phyloP scores from a whole-genome alignment of 345 rosid genomes.

The Cardamine occulta region DNA sequence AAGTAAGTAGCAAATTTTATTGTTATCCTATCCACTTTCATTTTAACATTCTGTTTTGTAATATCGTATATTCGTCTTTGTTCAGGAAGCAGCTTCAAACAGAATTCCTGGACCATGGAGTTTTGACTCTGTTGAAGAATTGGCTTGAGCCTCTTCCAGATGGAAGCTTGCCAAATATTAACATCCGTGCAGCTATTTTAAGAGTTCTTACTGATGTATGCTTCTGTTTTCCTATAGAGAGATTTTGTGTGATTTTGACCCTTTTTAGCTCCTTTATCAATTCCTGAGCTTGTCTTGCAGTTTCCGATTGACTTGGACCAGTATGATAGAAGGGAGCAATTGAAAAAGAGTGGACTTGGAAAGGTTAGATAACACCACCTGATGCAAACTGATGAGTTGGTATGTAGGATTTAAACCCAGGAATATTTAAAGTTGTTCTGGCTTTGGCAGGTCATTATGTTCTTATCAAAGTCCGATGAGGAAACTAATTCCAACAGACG shows the following conservation, averaged over 20 bases:
- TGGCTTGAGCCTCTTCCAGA: constrained; percentile 99
- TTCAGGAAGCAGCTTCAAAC: constrained; percentile 95
- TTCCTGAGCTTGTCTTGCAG: constrained; percentile 52
- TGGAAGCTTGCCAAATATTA: constrained; percentile 94
- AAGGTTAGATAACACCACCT: constrained; percentile 57
- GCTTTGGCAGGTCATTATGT: constrained; percentile 82
- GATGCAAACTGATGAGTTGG: background rate
- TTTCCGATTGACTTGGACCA: constrained; percentile 93
- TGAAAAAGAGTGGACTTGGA: constrained; percentile 97
- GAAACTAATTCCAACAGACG: constrained; percentile 90
- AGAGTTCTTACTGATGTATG: constrained; percentile 78
- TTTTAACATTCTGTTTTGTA: background rate
- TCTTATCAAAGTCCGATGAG: constrained; percentile 95
- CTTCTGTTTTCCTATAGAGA: background rate
- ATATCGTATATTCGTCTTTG: background rate
- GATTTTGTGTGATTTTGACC: constrained; percentile 2
- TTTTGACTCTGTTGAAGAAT: constrained; percentile 76
- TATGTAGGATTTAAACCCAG: background rate
- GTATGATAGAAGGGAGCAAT: constrained; percentile 88
- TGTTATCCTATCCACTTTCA: background rate
- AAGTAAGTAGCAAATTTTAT: constrained; percentile 61
- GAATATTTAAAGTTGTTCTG: constrained; percentile 12
- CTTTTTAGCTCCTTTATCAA: constrained; percentile 10
- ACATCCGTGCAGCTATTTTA: constrained; percentile 90
- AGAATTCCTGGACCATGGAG: constrained; percentile 96